Evolutionary conservation across 768 basidiomycete species (phyloP).

Genomic region (Macrocybe gigantea): DNA sequence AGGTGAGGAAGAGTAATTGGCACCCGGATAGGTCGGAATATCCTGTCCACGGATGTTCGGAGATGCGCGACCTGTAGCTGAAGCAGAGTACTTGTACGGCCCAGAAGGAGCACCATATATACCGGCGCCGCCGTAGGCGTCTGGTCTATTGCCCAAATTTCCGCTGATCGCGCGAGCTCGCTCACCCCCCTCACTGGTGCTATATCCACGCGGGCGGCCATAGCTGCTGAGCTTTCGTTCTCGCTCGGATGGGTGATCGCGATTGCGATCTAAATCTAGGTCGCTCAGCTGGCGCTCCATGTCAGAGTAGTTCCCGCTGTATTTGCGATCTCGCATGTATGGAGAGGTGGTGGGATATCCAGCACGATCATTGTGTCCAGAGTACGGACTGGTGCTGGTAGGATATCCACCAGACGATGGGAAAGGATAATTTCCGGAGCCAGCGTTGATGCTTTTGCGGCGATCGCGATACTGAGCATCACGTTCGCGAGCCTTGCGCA

Average conservation of each 20-base stretch:
- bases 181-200: conserved; percentile 31
- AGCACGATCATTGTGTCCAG: conserved; percentile 13
- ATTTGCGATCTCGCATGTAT: too few species aligned
- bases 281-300: conserved; percentile 36
- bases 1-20: conserved; percentile 30
- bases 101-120: conserved; percentile 28
- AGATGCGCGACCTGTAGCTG: conserved; percentile 27
- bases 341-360: conserved; percentile 4
- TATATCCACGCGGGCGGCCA: conserved; percentile 40
- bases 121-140: conserved; percentile 22
- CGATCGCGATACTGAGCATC: conserved; percentile 47
- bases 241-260: conserved; percentile 21
- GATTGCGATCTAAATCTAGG: conserved; percentile 32
- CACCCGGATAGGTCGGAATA: conserved; percentile 26
- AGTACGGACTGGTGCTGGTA: conserved; percentile 13
- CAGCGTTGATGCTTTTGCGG: conserved; percentile 47
- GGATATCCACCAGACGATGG: conserved; percentile 21
- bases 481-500: conserved; percentile 50
- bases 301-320: conserved; percentile 12
- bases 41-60: conserved; percentile 47
- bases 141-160: conserved; percentile 25
- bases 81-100: conserved; percentile 20
- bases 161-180: conserved; percentile 32
- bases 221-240: conserved; percentile 27
- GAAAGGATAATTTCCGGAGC: conserved; percentile 20